Conservation (phyloP, 2,329 filamentous ascomycete species). For the Colletotrichum siamense region DNA sequence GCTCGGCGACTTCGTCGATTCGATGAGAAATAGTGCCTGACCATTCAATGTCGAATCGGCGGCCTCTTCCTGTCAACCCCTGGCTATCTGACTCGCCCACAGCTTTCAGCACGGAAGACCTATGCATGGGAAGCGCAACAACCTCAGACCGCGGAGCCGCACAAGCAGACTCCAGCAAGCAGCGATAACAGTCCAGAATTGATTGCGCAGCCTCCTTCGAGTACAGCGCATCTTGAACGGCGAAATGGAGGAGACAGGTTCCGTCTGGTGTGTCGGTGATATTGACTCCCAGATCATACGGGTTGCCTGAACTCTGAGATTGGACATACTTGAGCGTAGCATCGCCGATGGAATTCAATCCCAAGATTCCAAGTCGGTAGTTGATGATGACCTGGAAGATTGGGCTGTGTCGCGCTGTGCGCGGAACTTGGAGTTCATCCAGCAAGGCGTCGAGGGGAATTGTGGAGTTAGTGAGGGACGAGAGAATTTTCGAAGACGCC, state of each 20-base stretch:
- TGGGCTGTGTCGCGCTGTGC: conserved; percentile 45
- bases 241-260: not conserved
- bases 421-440: conserved; percentile 42
- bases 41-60: not conserved
- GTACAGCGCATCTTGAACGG: not conserved
- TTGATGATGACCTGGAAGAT: conserved; percentile 52
- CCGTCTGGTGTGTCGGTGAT: not conserved
- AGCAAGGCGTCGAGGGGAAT: conserved; percentile 57
- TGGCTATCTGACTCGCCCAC: not conserved
- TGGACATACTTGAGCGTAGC: not conserved
- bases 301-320: not conserved
- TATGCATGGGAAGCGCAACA: not conserved
- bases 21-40: not conserved
- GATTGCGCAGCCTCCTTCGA: not conserved
- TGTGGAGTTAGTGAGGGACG: conserved; percentile 44
- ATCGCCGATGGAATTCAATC: not conserved
- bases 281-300: not conserved
- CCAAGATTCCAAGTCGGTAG: conserved; percentile 31
- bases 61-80: not conserved
- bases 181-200: not conserved
- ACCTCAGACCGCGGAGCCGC: not conserved
- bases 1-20: not conserved
- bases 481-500: conserved; percentile 23
- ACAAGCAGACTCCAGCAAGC: not conserved
- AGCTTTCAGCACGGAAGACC: not conserved